Evolutionary conservation across 768 basidiomycete species (phyloP), one percentile per base, ranked within the genome.

Genomic region (Pholiota molesta): DNA sequence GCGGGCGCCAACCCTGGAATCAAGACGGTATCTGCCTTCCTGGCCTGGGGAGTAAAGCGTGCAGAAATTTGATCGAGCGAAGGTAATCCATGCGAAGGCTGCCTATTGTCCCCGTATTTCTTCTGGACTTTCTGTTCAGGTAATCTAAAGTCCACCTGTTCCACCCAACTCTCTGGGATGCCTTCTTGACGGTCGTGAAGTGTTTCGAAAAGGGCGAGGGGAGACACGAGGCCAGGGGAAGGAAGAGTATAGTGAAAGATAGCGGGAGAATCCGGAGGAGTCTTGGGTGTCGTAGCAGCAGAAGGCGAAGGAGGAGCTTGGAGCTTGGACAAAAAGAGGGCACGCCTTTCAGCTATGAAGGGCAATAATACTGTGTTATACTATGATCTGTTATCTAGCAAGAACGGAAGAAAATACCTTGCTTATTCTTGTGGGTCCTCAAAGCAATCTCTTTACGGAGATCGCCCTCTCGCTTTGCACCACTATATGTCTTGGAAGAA

Each of bases 61-160:
- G 90, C 86, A 33, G 86, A 84, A 61, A 92, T 92, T 69, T 92
- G 87, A 65, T 90, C 90, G 62, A 93, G 83, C 26, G 91, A 92
- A 21, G 91, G 91, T 39, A 87, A 69, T 45, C 58, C 59, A 40
- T 58, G 56, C 52, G 39, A 52, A 33, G 33, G 60, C 60, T 49
- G 28, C 52, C 54, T 49, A 3, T 23, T 49, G 47, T 49, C 23
- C 7, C 21, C 23, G 11, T 11, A 9, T 21, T 21, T 49, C 47
- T 26, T 33, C 52, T 69, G 72, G 57, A 37, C 63, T 52, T 62
- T 62, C 52, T 71, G 72, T 56, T 63, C 72, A 53, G 74, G 77
- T 17, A 79, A 67, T 54, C 82, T 80, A 74, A 86, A 88, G 69
- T 89, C 88, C 26, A 87, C 86, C 69, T 86, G 84, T 69, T 90